These are phyloP conservation scores for Trichosporon ovoides DNA, from an alignment of 1,284 basidiomycete genomes.

Conservation along the genomic window DNA sequence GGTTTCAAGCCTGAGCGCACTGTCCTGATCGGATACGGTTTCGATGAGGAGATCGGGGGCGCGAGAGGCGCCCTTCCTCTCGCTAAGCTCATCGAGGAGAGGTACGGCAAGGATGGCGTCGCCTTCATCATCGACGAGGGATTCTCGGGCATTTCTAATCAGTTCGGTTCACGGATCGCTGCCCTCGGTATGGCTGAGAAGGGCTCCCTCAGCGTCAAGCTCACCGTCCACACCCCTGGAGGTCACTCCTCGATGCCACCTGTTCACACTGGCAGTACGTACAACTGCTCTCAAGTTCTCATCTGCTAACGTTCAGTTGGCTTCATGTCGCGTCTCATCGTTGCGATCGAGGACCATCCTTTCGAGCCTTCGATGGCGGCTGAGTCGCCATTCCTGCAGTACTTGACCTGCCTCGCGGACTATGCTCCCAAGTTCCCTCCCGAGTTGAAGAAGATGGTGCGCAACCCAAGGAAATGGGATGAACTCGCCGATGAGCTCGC, in stretches of 20 bases:
- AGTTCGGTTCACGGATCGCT: slow-evolving; percentile 44
- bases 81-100: slow-evolving; percentile 37
- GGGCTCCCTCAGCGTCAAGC: slow-evolving; percentile 43
- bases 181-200: slow-evolving; percentile 52
- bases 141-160: slow-evolving; percentile 43
- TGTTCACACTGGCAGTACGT: slow-evolving; percentile 46
- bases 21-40: slow-evolving; percentile 53
- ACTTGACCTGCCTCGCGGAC: slow-evolving; percentile 52
- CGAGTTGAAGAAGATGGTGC: slow-evolving; percentile 35
- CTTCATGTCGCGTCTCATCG: slow-evolving; percentile 44
- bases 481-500: slow-evolving; percentile 47
- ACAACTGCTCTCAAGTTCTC: neutral
- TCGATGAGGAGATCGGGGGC: slow-evolving; percentile 52
- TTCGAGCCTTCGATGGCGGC: slow-evolving; percentile 40
- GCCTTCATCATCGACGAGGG: slow-evolving; percentile 52
- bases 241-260: slow-evolving; percentile 48
- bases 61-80: slow-evolving; percentile 43
- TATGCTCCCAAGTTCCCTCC: slow-evolving; percentile 47
- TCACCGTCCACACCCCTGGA: slow-evolving; percentile 45
- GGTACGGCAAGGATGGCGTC: slow-evolving; percentile 49
- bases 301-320: slow-evolving; percentile 33
- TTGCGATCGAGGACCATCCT: slow-evolving; percentile 44
- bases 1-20: slow-evolving; percentile 50
- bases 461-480: slow-evolving; percentile 46
- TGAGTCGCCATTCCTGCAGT: slow-evolving; percentile 49